Percentiles rank a stretch among this genome's conserved stretches.
phyloP scores from a whole-genome alignment of 1,139 yeast species.

The Hemisphaericaspora xylofermentans region DNA sequence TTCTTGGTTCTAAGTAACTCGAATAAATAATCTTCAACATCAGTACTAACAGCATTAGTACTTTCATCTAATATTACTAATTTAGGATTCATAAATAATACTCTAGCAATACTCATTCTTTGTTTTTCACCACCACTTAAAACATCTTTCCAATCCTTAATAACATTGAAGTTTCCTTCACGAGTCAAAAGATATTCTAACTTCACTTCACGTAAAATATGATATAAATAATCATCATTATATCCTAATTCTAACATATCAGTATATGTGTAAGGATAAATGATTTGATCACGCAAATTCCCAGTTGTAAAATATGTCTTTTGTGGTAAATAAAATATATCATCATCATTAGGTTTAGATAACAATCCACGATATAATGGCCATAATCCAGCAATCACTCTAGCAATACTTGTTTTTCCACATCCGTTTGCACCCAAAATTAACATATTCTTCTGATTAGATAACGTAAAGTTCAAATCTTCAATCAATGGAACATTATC shows the following conservation, averaged over 20 bases:
- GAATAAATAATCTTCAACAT: constrained; percentile 86
- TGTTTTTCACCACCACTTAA: constrained; percentile 96
- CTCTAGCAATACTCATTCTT: constrained; percentile 85
- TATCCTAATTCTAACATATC: constrained; percentile 76
- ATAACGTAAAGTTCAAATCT: constrained; percentile 61
- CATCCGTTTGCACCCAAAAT: constrained; percentile 86
- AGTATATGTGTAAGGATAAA: constrained; percentile 76
- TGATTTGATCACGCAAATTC: constrained; percentile 81
- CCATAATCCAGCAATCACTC: constrained; percentile 89
- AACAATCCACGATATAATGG: constrained; percentile 82
- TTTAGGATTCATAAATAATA: constrained; percentile 76
- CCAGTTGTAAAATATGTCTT: constrained; percentile 78
- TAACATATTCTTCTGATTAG: constrained; percentile 64
- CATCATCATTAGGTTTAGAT: constrained; percentile 74
- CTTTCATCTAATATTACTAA: constrained; percentile 90
- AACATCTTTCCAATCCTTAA: constrained; percentile 85
- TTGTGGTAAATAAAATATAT: constrained; percentile 77
- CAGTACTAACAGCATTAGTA: constrained; percentile 89
- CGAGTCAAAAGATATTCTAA: constrained; percentile 72
- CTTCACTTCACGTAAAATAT: constrained; percentile 71
- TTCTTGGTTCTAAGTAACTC: constrained; percentile 69
- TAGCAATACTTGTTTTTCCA: constrained; percentile 85
- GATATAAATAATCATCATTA: constrained; percentile 68
- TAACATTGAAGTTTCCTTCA: constrained; percentile 60
- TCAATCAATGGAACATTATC: constrained; percentile 54